Evolutionary conservation across 345 rosid genomes (phyloP), one percentile per base, ranked within the genome.

Genomic region (Aquilaria sinensis): DNA sequence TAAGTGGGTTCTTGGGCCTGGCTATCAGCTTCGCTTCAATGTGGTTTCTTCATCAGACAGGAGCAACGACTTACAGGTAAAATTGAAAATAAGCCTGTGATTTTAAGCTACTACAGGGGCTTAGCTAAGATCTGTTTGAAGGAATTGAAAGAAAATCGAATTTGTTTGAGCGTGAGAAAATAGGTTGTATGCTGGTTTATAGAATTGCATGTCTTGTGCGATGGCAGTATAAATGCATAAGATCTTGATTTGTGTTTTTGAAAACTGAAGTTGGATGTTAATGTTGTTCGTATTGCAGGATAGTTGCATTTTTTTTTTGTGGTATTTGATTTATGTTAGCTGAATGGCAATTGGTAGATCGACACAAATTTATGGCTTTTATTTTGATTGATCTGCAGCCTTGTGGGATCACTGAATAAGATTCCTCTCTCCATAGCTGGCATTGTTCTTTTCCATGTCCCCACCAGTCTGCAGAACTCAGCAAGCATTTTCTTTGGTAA

Each of bases 41-140:
- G 96, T 94, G 99, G 99, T 94, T 94, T 85, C 97, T 94, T 75
- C 96, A 90, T 74, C 97, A 94, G 75, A 94, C 99, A 9, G 96
- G 97, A 58, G 99, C 97, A 30, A 94, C 99, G 55, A 94, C 99
- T 2, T 90, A 90, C 78, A 94, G 99, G 99, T 86, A 79, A 57
- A 61, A 71, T 62, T 49, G 47, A 56, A 64, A 56, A 23, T 23
- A 23, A 23, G 23, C 23, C 23, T 23, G 57, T 15, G 57, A 53
- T 53, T 16, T 11, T 3, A 53, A 16, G 6, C 29, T 10, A 23
- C 23, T 23, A 23, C 23, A 23, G 23, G 23, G 23, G 23, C 23
- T 23, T 23, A 23, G 23, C 23, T 23, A 23, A 23, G 30, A 52
- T 61, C 32, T 48, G 46, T 15, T 6, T 51, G 46, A 50, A 31